Evolutionary conservation across 208 protist species (phyloP).

Genomic region (Acanthamoeba polyphaga): DNA sequence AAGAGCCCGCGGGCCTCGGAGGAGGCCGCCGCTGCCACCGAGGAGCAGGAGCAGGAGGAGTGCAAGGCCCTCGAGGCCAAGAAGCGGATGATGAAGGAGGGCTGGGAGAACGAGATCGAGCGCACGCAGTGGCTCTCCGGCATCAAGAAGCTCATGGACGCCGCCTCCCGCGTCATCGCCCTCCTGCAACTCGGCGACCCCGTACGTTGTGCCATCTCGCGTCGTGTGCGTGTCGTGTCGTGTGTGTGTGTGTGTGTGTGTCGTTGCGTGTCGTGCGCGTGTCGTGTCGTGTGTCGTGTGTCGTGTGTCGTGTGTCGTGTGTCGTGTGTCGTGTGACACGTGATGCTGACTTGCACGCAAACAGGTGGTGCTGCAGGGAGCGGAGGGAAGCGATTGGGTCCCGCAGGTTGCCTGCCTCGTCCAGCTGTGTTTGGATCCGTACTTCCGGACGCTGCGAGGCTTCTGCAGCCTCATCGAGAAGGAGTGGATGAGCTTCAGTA

Average conservation of each 20-base stretch:
- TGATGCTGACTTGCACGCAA: not conserved
- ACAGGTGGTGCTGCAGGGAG: constrained; percentile 21
- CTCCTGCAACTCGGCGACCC: constrained; percentile 47
- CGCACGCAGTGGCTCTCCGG: constrained; percentile 34
- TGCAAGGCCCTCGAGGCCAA: not conserved
- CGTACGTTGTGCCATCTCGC: constrained; percentile 1
- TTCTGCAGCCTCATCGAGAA: constrained; percentile 96
- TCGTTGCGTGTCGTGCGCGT: too few relatives aligned
- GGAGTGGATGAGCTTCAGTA: constrained; percentile 95
- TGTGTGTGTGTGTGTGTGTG: too few relatives aligned
- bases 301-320: not conserved
- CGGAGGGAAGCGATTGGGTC: constrained; percentile 45
- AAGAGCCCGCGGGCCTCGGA: not conserved
- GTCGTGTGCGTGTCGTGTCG: too few relatives aligned
- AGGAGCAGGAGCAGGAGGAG: not conserved
- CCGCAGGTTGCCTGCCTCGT: constrained; percentile 34
- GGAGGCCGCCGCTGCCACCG: too few relatives aligned
- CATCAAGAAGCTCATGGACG: constrained; percentile 52
- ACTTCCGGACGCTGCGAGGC: constrained; percentile 95
- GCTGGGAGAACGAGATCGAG: constrained; percentile 44
- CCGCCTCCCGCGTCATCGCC: constrained; percentile 26
- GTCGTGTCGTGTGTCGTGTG: not conserved
- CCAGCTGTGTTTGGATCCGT: constrained; percentile 95
- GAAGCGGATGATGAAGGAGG: constrained; percentile 3
- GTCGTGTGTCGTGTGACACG: not conserved